Evolutionary conservation across 805 yeast species (phyloP), one percentile per base, ranked within the genome.

Genomic region (Jamesozyma piceae): DNA sequence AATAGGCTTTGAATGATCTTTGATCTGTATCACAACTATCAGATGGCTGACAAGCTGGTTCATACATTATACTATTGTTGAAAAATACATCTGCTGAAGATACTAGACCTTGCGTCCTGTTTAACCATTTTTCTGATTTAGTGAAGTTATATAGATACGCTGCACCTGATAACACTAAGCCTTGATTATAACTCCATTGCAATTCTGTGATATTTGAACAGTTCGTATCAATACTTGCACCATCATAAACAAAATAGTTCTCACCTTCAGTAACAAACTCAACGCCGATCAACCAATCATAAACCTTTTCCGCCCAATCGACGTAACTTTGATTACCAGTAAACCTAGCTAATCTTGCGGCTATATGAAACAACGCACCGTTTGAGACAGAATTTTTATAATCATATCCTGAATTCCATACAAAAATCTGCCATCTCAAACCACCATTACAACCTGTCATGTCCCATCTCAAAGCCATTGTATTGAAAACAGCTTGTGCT

Each of bases 391-490:
- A 68, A 61, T 90, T 90, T 63, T 90, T 90, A 64, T 90, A 90
- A 60, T 84, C 82, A 61, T 87, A 90, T 46, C 97, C 97, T 4
- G 85, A 72, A 60, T 90, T 90, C 95, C 95, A 89, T 44, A 80
- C 72, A 67, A 80, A 90, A 54, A 90, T 90, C 68, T 90, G 97
- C 97, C 97, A 90, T 63, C 97, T 72, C 46, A 90, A 66, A 0
- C 97, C 97, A 45, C 97, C 97, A 35, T 71, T 74, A 66, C 97
- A 90, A 6, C 57, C 37, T 44, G 68, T 54, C 2, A 52, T 58
- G 60, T 89, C 96, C 97, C 97, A 90, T 60, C 96, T 75, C 26
- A 70, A 65, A 31, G 83, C 78, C 95, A 90, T 89, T 32, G 95
- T 81, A 62, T 88, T 86, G 67, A 82, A 90, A n/a, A 85, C 82